phyloP scores from a whole-genome alignment of 2,329 filamentous ascomycete genomes.

The Claviceps lovelessii region DNA sequence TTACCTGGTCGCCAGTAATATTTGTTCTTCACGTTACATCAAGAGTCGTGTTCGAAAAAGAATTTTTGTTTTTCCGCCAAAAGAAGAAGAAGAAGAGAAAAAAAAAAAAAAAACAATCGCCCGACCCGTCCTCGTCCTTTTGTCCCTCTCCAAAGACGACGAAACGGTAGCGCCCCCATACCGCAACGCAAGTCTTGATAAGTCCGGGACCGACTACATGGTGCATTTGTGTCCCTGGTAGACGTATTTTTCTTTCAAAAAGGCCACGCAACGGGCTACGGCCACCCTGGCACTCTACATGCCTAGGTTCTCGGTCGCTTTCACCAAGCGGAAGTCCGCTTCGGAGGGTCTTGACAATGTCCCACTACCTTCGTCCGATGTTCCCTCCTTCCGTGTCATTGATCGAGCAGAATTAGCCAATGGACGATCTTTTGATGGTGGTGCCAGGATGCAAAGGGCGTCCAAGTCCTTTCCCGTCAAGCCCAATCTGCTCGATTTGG shows the following conservation, averaged over 20 bases:
- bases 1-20: neutral
- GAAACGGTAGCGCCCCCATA: neutral
- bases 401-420: constrained; percentile 33
- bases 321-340: constrained; percentile 46
- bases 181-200: neutral
- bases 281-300: constrained; percentile 30
- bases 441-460: constrained; percentile 27
- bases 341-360: constrained; percentile 40
- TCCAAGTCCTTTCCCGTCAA: constrained; percentile 23
- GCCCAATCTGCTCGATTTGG: constrained; percentile 22
- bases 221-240: neutral
- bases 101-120: neutral
- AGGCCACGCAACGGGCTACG: neutral
- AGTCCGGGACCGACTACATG: neutral
- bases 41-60: neutral
- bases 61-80: too few species aligned
- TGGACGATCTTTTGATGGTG: constrained; percentile 37
- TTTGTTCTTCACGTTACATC: neutral
- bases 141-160: neutral
- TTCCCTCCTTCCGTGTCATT: constrained; percentile 44
- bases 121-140: neutral
- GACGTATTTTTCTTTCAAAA: neutral
- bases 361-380: constrained; percentile 25
- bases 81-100: too few species aligned
- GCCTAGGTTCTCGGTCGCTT: constrained; percentile 48